Evolutionary conservation across 495 filamentous ascomycete species (phyloP), one percentile per base, ranked within the genome.

Genomic region (Wilcoxina mikolae): DNA sequence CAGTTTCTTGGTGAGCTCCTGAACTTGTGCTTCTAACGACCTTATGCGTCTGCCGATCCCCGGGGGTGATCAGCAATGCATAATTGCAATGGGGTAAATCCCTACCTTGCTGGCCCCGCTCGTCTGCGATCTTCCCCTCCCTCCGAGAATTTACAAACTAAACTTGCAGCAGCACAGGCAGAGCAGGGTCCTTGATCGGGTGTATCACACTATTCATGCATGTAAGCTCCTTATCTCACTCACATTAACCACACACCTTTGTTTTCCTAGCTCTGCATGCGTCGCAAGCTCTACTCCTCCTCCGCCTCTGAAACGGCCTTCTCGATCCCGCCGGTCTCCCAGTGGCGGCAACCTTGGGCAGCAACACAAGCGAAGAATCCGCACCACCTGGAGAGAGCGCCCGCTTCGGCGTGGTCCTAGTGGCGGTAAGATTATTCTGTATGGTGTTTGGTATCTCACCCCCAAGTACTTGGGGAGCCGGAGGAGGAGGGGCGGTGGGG

Each of bases 111-210:
- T 48, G 64, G 64, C 2, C 64, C 64, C 7, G 60, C 59, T 45
- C 64, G 56, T 33, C 64, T 59, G 48, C 57, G 47, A 26, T 66
- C 64, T 50, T 66, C 64, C 0, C 63, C 63, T 10, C 56, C 56
- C 48, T 65, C 64, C 0, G 59, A 62, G 39, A 66, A 66, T 54
- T 66, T 62, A 33, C 64, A 66, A n/a, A 62, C 45, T 17, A 66
- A 45, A 44, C 64, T 66, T 15, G 64, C 64, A 39, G 63, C 55
- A 24, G 54, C 42, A 26, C 64, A 66, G 22, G 63, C 59, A 5
- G 62, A 60, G 26, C 64, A 66, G 33, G 64, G 55, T 4, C 64
- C 64, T 24, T 57, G 53, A 39, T 66, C 62, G 15, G 64, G 64
- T 42, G 64, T 66, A 56, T 66, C 64, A 29, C 64, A 66, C 63